A percentile compares a stretch with the other conserved stretches of the same genome.
These are phyloP conservation scores for Schoenoplectus triqueter DNA, from an alignment of 202 grass and related monocot species.

Conservation along the genomic window DNA sequence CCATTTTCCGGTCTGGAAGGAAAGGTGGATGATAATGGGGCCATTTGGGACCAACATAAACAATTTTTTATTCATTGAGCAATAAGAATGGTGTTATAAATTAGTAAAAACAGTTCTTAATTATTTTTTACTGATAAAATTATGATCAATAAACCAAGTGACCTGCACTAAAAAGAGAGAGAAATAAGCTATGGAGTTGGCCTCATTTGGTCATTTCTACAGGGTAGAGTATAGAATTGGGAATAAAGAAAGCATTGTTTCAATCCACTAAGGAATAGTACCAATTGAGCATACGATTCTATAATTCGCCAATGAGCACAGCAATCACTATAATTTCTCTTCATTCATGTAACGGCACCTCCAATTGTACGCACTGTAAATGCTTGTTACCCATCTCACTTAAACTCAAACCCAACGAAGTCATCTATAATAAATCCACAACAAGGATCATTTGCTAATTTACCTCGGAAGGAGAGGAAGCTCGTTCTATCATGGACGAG, in stretches of 20 bases:
- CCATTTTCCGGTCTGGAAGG: slow-evolving; percentile 84
- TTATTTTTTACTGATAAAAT: neutral
- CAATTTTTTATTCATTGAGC: neutral
- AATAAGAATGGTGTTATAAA: neutral
- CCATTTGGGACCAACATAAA: neutral
- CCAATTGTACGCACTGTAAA: neutral
- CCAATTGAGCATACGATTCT: neutral
- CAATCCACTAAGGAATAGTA: neutral
- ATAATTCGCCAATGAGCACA: neutral
- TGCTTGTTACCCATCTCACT: neutral
- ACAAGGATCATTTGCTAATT: neutral
- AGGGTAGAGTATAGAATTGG: neutral
- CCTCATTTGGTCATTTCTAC: neutral
- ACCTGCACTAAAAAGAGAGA: neutral
- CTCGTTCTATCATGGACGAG: slow-evolving; percentile 35
- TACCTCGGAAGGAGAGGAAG: slow-evolving; percentile 64
- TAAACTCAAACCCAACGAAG: neutral
- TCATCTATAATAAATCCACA: neutral
- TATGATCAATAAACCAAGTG: neutral
- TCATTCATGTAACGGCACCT: neutral
- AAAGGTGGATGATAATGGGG: slow-evolving; percentile 10
- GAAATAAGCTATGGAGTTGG: neutral
- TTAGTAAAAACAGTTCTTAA: neutral
- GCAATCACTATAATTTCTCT: neutral
- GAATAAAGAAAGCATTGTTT: neutral